Evolutionary conservation across 768 basidiomycete genomes (phyloP), one percentile per base, ranked within the genome.

Genomic region (Bullera alba): DNA sequence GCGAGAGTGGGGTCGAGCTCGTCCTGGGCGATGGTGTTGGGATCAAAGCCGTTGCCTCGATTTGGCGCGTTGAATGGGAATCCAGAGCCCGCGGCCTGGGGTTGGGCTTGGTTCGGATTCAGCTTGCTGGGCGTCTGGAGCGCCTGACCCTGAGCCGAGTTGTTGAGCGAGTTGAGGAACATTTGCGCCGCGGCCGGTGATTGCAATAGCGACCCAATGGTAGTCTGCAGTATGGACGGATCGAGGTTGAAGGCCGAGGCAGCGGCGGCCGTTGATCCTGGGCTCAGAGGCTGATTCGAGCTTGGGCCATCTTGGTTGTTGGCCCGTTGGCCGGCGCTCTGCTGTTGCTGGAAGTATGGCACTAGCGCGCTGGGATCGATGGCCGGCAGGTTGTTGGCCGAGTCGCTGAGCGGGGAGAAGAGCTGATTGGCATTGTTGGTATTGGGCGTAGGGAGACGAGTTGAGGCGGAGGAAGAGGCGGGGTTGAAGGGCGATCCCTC

Each of bases 101-200:
- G 25, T 30, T 47, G 26, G 23, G 22, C 27, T 27, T 19, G 14
- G 36, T 7, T 21, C 19, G 32, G 5, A 10, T 43, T 34, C 26
- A 15, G 7, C 17, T 35, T 26, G 49, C n/a, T 22, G 14, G 63
- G 57, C 2, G 58, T 50, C 5, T 51, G 43, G 2, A 65, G 44
- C 12, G 56, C 51, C 48, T 67, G 65, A 34, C 60, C 65, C 42
- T 67, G 65, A n/a, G 46, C 49, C 19, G 51, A 51, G 28, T 48
- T 56, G 26, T 64, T 64, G 19, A 67, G 55, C 7, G 54, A 57
- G 34, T 64, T 60, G 6, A 67, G 39, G 46, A 72, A 63, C 63
- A 72, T 60, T 45, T 69, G 64, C 12, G 70, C 70, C 1, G 68
- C 70, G 7, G 70, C 70, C 1, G 70, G 65, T 1, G 70, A 68